These are phyloP conservation scores for Lepidium sativum DNA, from an alignment of 345 rosid genomes.

Conservation along the genomic window DNA sequence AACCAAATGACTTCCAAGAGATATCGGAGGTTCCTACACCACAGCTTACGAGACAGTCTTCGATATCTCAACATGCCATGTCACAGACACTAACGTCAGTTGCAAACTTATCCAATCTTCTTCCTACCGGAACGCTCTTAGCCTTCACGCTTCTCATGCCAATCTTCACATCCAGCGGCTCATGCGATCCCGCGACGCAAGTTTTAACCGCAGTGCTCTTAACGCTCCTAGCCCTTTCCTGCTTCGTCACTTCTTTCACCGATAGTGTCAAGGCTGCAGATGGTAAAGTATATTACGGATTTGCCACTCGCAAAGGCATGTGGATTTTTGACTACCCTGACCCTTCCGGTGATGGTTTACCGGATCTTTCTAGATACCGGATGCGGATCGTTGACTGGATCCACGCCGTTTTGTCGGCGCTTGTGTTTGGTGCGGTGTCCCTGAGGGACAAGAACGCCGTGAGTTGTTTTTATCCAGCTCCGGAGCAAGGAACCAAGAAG, in stretches of 20 bases:
- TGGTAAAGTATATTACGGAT: constrained; percentile 64
- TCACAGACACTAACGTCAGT: constrained; percentile 70
- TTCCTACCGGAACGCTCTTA: constrained; percentile 83
- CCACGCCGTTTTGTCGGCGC: constrained; percentile 53
- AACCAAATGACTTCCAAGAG: not conserved
- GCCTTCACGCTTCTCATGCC: constrained; percentile 86
- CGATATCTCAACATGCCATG: constrained; percentile 50
- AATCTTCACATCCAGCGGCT: constrained; percentile 69
- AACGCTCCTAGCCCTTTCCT: constrained; percentile 50
- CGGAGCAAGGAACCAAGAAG: constrained; percentile 49
- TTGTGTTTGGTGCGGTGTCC: constrained; percentile 67
- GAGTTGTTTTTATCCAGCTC: constrained; percentile 62
- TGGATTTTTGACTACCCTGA: constrained; percentile 64
- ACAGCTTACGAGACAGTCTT: constrained; percentile 21
- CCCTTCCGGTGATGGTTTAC: constrained; percentile 29
- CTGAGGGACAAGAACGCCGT: constrained; percentile 64
- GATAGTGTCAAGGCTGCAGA: constrained; percentile 56
- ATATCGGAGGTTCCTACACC: constrained; percentile 25
- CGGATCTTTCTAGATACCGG: constrained; percentile 45
- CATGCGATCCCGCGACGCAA: constrained; percentile 60
- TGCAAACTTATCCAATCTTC: constrained; percentile 87
- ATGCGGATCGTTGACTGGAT: constrained; percentile 48
- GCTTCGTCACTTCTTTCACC: constrained; percentile 71
- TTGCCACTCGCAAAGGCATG: constrained; percentile 63
- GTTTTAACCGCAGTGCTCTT: constrained; percentile 53